A percentile compares a stretch with the other conserved stretches of the same genome.
Conservation (phyloP, 371 early-diverging fungal genomes). For the Syncephalis plumigaleata region DNA sequence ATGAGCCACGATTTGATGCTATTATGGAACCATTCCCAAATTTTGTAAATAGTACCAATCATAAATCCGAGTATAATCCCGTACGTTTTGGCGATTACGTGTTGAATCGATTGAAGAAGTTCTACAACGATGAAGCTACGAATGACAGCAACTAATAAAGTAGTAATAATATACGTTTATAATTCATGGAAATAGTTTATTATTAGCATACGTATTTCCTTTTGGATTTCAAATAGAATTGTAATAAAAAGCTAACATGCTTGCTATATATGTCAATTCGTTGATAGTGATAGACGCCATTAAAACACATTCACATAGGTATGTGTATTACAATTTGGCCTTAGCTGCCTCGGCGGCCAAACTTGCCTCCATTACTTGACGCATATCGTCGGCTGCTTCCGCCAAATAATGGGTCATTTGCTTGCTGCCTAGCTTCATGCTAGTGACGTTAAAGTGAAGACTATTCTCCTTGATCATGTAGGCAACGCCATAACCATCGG, state of each 20-base stretch:
- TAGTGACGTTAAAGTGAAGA: constrained; percentile 74
- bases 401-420: constrained; percentile 42
- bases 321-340: constrained; percentile 5
- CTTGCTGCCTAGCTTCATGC: constrained; percentile 39
- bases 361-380: constrained; percentile 16
- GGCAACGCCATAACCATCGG: constrained; percentile 86
- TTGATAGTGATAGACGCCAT: too few species aligned
- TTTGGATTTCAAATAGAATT: too few species aligned
- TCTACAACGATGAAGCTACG: too few species aligned
- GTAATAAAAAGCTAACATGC: too few species aligned
- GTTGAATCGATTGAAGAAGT: neutral
- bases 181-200: too few species aligned
- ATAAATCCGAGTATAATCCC: too few species aligned
- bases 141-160: too few species aligned
- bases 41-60: too few species aligned
- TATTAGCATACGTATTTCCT: too few species aligned
- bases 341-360: constrained; percentile 11
- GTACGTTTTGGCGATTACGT: too few species aligned
- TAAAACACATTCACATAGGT: too few species aligned
- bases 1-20: neutral
- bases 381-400: constrained; percentile 60
- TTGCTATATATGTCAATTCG: neutral
- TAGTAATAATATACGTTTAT: too few species aligned
- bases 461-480: constrained; percentile 81
- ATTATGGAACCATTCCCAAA: neutral